These are phyloP conservation scores for Verticillium longisporum DNA, from an alignment of 2,329 filamentous ascomycete genomes.

Conservation along the genomic window DNA sequence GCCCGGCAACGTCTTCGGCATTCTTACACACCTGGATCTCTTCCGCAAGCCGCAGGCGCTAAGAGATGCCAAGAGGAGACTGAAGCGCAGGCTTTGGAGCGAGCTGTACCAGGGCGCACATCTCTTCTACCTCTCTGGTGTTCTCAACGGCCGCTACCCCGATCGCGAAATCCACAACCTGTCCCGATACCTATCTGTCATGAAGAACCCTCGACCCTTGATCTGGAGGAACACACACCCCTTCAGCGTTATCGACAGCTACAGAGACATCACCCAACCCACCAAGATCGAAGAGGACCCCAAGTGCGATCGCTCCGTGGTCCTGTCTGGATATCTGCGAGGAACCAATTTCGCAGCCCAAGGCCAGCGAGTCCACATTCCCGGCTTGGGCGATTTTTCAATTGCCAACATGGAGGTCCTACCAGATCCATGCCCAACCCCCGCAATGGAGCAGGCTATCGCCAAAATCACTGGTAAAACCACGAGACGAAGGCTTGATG, in stretches of 20 bases:
- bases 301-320: constrained; percentile 85
- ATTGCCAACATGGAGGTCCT: constrained; percentile 78
- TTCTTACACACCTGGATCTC: constrained; percentile 90
- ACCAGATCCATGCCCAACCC: constrained; percentile 93
- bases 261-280: constrained; percentile 90
- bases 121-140: constrained; percentile 91
- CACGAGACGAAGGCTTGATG: constrained; percentile 72
- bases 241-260: constrained; percentile 88
- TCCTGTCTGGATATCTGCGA: constrained; percentile 86
- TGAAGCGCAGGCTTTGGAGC: constrained; percentile 95
- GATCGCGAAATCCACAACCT: constrained; percentile 95
- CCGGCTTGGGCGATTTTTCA: constrained; percentile 83
- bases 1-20: constrained; percentile 97
- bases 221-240: constrained; percentile 96
- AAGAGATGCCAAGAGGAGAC: constrained; percentile 88
- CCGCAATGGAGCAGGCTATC: constrained; percentile 78
- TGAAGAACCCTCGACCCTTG: constrained; percentile 97
- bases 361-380: constrained; percentile 83
- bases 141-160: constrained; percentile 93
- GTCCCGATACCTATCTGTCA: constrained; percentile 90
- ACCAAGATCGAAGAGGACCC: constrained; percentile 82
- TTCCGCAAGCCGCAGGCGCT: constrained; percentile 91
- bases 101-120: constrained; percentile 96
- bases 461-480: constrained; percentile 81
- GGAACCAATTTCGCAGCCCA: constrained; percentile 89